Evolutionary conservation across 371 early-diverging fungal genomes (phyloP).

Genomic region (Mucor indicus): DNA sequence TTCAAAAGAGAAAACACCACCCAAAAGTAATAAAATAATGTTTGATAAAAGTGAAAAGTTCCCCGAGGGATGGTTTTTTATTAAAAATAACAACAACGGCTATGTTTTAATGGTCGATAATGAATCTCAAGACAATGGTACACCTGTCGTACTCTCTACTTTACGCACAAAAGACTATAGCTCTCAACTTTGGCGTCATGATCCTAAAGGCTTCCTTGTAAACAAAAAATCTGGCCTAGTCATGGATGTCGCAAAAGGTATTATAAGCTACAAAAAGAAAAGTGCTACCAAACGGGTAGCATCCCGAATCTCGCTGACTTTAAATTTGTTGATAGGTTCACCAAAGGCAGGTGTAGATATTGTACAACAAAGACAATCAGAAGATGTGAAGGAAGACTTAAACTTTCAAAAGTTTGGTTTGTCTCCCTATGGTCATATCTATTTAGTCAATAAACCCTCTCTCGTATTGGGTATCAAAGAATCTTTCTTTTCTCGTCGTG

Average conservation of each 20-base stretch:
- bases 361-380: slow-evolving; percentile 41
- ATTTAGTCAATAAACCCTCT: slow-evolving; percentile 33
- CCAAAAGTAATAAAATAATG: slow-evolving; percentile 4
- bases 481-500: slow-evolving; percentile 44
- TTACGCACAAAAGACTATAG: slow-evolving; percentile 35
- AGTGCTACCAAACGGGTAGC: slow-evolving; percentile 9
- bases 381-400: slow-evolving; percentile 18
- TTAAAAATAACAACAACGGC: slow-evolving; percentile 54
- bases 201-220: slow-evolving; percentile 45
- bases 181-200: slow-evolving; percentile 58
- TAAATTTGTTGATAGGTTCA: slow-evolving; percentile 25
- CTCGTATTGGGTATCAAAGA: slow-evolving; percentile 55
- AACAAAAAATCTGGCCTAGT: slow-evolving; percentile 58
- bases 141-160: slow-evolving; percentile 34
- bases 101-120: slow-evolving; percentile 48
- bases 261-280: neutral
- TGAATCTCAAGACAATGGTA: slow-evolving; percentile 25
- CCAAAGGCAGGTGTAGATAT: slow-evolving; percentile 48
- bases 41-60: slow-evolving; percentile 33
- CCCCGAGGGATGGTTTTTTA: slow-evolving; percentile 59
- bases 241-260: slow-evolving; percentile 58
- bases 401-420: slow-evolving; percentile 34
- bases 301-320: slow-evolving; percentile 8
- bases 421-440: slow-evolving; percentile 42
- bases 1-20: neutral